Conservation (phyloP, 176 grass and related monocot species). For the Avena insularis region DNA sequence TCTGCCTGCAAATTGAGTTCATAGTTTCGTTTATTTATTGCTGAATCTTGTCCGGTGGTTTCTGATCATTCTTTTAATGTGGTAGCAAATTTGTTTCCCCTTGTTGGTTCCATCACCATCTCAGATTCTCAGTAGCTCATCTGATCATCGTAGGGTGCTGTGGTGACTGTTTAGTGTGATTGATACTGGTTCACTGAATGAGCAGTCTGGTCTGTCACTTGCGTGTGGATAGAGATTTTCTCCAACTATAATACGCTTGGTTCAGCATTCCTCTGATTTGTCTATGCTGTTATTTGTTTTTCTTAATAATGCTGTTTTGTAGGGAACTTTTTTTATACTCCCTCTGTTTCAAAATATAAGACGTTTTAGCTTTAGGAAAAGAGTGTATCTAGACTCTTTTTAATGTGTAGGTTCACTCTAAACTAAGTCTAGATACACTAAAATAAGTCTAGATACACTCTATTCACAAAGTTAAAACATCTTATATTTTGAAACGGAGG, state of each 20-base stretch:
- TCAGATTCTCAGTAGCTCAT: constrained; percentile 6
- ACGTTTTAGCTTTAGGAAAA: too few species aligned
- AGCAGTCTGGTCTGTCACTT: background rate
- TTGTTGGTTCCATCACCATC: constrained; percentile 31
- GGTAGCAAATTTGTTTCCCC: background rate
- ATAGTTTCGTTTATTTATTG: background rate
- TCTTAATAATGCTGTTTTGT: background rate
- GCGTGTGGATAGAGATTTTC: constrained; percentile 9
- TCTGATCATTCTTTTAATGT: constrained; percentile 37
- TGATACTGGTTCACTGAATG: background rate
- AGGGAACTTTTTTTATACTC: too few species aligned
- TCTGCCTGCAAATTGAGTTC: background rate
- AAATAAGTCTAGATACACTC: too few species aligned
- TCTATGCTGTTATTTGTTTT: background rate
- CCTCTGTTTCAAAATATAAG: too few species aligned
- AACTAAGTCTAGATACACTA: too few species aligned
- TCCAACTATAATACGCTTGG: background rate
- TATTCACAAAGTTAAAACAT: too few species aligned
- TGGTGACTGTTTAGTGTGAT: constrained; percentile 8
- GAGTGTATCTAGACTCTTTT: too few species aligned
- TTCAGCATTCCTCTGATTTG: background rate
- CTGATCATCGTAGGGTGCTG: constrained; percentile 27
- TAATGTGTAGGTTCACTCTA: too few species aligned
- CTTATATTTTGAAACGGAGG: too few species aligned
- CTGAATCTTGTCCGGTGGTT: constrained; percentile 20